Conservation (phyloP, 352 stramenopile species). For the Phytophthora sp. region DNA sequence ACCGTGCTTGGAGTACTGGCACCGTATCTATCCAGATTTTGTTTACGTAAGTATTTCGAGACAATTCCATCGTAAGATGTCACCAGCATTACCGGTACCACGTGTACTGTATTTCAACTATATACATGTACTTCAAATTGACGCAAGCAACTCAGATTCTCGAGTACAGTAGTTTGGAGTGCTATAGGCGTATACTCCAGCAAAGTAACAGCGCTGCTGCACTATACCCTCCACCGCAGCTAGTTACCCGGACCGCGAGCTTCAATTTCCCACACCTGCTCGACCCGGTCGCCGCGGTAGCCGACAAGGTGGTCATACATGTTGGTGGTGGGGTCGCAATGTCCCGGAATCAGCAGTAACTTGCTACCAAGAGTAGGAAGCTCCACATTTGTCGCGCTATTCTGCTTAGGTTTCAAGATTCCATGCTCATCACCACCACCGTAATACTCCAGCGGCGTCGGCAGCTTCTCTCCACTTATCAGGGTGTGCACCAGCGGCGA, state of each 20-base stretch:
- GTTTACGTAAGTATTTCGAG: no score
- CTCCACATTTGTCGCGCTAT: conserved; percentile 20
- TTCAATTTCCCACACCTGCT: conserved; percentile 64
- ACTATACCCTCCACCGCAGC: no score
- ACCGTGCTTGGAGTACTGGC: no score
- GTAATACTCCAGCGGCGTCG: conserved; percentile 56
- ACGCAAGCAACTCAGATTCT: no score
- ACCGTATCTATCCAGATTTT: no score
- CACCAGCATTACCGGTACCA: no score
- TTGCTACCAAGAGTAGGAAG: conserved; percentile 62
- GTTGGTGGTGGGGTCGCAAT: conserved; percentile 82
- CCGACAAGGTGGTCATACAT: conserved; percentile 78
- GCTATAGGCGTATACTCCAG: no score
- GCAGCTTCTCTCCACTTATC: conserved; percentile 43
- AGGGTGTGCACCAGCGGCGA: conserved; percentile 56
- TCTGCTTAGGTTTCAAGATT: conserved; percentile 47
- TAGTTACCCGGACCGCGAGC: conserved; percentile 67
- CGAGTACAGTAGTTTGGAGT: no score
- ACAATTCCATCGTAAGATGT: no score
- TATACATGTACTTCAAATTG: no score
- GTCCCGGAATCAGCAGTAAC: conserved; percentile 65
- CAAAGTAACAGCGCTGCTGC: no score
- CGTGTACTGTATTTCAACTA: no score
- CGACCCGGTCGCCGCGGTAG: conserved; percentile 56
- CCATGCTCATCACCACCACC: conserved; percentile 73